Percentiles rank a stretch among this genome's conserved stretches.
Evolutionary conservation across 805 yeast species (phyloP).

Genomic region (Yamadazyma ubonensis): DNA sequence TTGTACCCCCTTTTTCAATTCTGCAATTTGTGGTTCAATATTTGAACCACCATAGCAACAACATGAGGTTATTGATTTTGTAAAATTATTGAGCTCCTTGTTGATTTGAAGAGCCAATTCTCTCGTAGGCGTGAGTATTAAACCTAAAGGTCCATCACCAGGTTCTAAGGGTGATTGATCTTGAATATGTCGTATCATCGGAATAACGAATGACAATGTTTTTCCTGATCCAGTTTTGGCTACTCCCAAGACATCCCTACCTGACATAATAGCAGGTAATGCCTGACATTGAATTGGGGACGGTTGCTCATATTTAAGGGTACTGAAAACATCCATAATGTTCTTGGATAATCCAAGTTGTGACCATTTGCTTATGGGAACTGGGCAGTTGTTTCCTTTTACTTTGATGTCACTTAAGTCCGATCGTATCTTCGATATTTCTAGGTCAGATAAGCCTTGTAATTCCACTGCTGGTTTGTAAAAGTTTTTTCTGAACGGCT

Average conservation of each 20-base stretch:
- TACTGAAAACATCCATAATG: conserved; percentile 51
- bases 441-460: conserved; percentile 47
- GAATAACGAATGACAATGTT: conserved; percentile 83
- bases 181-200: conserved; percentile 78
- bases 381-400: conserved; percentile 54
- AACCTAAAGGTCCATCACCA: conserved; percentile 71
- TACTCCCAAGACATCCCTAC: conserved; percentile 86
- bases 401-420: conserved; percentile 64
- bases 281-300: conserved; percentile 92
- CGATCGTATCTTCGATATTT: conserved; percentile 53
- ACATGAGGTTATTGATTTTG: conserved; percentile 53
- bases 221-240: conserved; percentile 98
- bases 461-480: conserved; percentile 62
- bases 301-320: conserved; percentile 58
- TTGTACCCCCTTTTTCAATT: conserved; percentile 72
- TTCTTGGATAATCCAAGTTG: conserved; percentile 74
- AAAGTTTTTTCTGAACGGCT: conserved; percentile 58
- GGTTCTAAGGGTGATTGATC: conserved; percentile 57
- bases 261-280: conserved; percentile 85
- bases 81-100: conserved; percentile 61
- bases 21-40: conserved; percentile 77
- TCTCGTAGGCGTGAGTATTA: conserved; percentile 87
- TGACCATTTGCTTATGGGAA: conserved; percentile 75
- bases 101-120: conserved; percentile 85
- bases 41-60: conserved; percentile 94